Base-by-base conservation (phyloP, 1,139 yeast species). In the Diutina rugosa region DNA sequence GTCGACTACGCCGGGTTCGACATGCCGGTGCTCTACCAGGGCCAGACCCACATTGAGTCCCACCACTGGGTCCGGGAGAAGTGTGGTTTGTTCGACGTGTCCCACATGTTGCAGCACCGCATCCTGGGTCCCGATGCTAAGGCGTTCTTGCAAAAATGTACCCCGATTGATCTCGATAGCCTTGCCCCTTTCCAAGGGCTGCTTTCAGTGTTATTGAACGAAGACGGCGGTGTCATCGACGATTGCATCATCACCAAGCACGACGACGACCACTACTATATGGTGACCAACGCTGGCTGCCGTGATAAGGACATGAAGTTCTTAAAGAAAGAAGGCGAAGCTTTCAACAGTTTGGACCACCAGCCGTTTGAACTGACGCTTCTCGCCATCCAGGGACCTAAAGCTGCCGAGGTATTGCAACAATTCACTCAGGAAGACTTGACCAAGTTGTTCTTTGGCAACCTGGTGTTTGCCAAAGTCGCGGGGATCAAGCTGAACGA, bases 281-380 rank as follows among this genome's bases (percentile, higher is more conserved):
- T 93, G 67, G 99, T 93, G n/a, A 91, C 98, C 56, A 93, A 93
- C 68, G 99, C 99, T 6, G 98, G 97, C 6, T 88, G 98, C 65
- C 79, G 96, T 60, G 93, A 81, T 4, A 85, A 87, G 67, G 98
- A 91, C 66, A 68, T 82, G 48, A 72, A 72, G 18, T 91, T 88
- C 65, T 73, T 93, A 63, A 72, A 76, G 54, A 65, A 71, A 2
- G 85, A 85, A 64, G 70, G 84, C 56, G 57, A 64, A 5, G 72
- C 70, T 1, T 79, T 75, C 62, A 67, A 64, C 56, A 76, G 74
- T 57, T 81, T 87, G 38, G 64, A 72, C 44, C 95, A 91, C 69
- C 71, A 75, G 51, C 77, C 82, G 21, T 82, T 90, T 63, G 87
- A 82, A 61, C 89, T 90, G 52, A 85, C 95, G 0, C 75, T 93